Conservation (phyloP, 768 basidiomycete genomes). For the Boletus vinaceobasis region DNA sequence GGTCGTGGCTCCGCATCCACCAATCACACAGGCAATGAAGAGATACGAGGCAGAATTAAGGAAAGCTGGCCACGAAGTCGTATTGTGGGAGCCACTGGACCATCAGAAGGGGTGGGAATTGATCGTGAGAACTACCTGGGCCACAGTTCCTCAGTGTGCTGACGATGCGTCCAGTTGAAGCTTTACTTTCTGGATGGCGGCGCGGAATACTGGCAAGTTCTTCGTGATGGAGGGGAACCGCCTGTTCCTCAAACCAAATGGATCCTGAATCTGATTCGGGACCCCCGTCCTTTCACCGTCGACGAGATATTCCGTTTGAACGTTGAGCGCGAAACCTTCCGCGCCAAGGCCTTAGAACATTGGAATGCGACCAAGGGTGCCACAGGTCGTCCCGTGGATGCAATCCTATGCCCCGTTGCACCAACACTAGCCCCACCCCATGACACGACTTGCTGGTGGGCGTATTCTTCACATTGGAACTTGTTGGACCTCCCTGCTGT, state of each 20-base stretch:
- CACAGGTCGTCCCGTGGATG: slow-evolving; percentile 47
- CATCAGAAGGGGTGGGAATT: slow-evolving; percentile 46
- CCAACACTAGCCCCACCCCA: slow-evolving; percentile 49
- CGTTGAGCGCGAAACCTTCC: slow-evolving; percentile 40
- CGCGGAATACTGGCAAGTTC: slow-evolving; percentile 40
- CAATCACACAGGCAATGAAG: slow-evolving; percentile 41
- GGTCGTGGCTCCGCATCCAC: slow-evolving; percentile 48
- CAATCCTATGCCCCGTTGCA: slow-evolving; percentile 44
- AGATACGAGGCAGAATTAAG: slow-evolving; percentile 37
- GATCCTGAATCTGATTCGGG: slow-evolving; percentile 40
- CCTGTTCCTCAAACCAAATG: slow-evolving; percentile 43
- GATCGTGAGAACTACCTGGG: slow-evolving; percentile 31
- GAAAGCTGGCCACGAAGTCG: slow-evolving; percentile 50
- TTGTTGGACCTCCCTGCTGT: slow-evolving; percentile 46
- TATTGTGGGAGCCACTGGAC: slow-evolving; percentile 44
- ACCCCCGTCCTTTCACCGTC: slow-evolving; percentile 37
- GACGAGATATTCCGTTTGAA: slow-evolving; percentile 45
- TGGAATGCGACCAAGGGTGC: slow-evolving; percentile 40
- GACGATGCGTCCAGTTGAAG: slow-evolving; percentile 31
- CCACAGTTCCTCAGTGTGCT: slow-evolving; percentile 9
- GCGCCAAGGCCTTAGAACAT: slow-evolving; percentile 37
- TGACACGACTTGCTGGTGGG: slow-evolving; percentile 47
- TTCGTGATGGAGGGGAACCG: slow-evolving; percentile 33
- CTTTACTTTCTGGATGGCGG: slow-evolving; percentile 52
- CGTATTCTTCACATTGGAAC: slow-evolving; percentile 53